Evolutionary conservation across 352 stramenopile species (phyloP).

Genomic region (Pythium insidiosum): DNA sequence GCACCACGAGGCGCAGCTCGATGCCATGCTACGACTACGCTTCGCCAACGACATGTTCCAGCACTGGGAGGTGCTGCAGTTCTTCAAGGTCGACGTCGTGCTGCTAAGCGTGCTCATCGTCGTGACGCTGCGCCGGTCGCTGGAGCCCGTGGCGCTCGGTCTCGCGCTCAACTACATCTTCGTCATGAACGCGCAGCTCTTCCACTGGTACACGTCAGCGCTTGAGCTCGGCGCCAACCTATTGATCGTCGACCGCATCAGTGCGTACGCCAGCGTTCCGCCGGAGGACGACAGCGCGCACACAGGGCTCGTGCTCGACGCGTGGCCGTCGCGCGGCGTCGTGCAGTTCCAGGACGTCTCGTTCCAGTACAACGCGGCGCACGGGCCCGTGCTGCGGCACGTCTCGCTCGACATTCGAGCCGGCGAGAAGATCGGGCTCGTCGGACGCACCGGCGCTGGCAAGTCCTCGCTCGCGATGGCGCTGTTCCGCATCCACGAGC

Average conservation of each 20-base stretch:
- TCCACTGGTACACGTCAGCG: slow-evolving; percentile 37
- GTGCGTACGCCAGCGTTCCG: slow-evolving; percentile 8
- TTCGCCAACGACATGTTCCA: slow-evolving; percentile 10
- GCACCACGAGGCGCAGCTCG: slow-evolving; percentile 8
- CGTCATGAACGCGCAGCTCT: slow-evolving; percentile 15
- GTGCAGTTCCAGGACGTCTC: slow-evolving; percentile 18
- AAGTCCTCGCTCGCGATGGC: slow-evolving; percentile 13
- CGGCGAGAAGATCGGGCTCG: slow-evolving; percentile 56
- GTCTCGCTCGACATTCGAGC: slow-evolving; percentile 35
- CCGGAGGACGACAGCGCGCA: slow-evolving; percentile 20
- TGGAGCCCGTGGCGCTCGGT: slow-evolving; percentile 41
- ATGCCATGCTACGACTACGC: slow-evolving; percentile 11
- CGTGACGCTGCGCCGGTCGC: slow-evolving; percentile 4
- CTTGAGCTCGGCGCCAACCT: slow-evolving; percentile 33
- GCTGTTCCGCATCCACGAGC: slow-evolving; percentile 14
- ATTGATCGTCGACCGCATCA: slow-evolving; percentile 12
- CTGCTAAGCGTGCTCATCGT: slow-evolving; percentile 12
- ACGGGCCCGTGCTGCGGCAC: slow-evolving; percentile 4
- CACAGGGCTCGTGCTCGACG: background rate
- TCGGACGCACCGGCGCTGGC: slow-evolving; percentile 50
- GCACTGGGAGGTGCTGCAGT: slow-evolving; percentile 11
- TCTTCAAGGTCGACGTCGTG: slow-evolving; percentile 13
- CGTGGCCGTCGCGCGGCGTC: slow-evolving; percentile 4
- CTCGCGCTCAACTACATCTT: slow-evolving; percentile 69
- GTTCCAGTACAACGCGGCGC: slow-evolving; percentile 14